Evolutionary conservation across 441 rosid species (phyloP), one percentile per base, ranked within the genome.

Genomic region (Hura crepitans): DNA sequence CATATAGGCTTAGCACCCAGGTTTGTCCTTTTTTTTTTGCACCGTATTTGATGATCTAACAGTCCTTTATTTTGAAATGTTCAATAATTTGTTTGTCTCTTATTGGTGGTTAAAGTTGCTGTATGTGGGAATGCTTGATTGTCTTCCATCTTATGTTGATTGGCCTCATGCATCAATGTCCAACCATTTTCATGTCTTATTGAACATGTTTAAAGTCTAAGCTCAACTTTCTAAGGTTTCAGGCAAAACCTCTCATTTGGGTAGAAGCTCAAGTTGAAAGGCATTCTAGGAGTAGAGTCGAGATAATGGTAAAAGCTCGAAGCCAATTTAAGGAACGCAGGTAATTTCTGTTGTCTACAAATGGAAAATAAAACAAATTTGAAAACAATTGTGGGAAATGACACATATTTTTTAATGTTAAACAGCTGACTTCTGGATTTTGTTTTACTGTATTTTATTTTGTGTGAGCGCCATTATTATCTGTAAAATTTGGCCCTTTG

Each of bases 241-340:
- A 96, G 99, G 98, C 89, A 10, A 96, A 89, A 84, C 98, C 99
- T 75, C 87, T 90, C 43, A 86, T 96, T 68, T 91, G 99, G 99
- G 99, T 96, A 78, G 99, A 96, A 86, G 97, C 97, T 69, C 98
- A 92, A 80, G 90, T 96, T 72, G 98, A 96, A 85, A 91, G 78
- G 79, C 99, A 96, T 86, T 93, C 98, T 33, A 88, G 96, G 85
- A 96, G 99, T 77, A 93, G 99, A 61, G 83, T 96, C 62, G 99
- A 92, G 84, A 85, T 96, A 59, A 83, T 84, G 75, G 98, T 96
- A 46, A 96, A 96, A 80, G 99, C 98, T 66, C 82, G 98, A 80
- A 93, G 98, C 79, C 99, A 93, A 81, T 96, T 90, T 85, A 96
- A 93, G 84, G 99, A 96, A 81, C 96, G 99, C 57, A 95, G 99